phyloP scores from a whole-genome alignment of 495 filamentous ascomycete genomes.

The Podospora sp. region DNA sequence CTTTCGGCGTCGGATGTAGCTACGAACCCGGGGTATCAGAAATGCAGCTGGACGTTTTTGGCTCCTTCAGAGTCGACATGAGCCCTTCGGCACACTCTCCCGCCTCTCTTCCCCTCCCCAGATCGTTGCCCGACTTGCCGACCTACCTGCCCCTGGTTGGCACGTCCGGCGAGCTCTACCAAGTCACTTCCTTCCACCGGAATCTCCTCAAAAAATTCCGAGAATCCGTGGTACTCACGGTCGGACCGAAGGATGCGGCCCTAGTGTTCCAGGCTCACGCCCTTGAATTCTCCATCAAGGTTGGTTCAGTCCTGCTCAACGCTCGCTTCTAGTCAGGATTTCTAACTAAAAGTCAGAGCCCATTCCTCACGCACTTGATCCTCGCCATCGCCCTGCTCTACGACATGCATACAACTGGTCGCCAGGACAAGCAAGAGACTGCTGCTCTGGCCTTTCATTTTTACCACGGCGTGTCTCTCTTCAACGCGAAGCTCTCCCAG shows the following conservation, averaged over 20 bases:
- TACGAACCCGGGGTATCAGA: slow-evolving; percentile 9
- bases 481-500: neutral
- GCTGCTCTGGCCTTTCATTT: slow-evolving; percentile 12
- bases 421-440: neutral
- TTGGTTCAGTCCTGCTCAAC: neutral
- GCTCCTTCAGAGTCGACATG: slow-evolving; percentile 4
- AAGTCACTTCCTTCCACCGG: neutral
- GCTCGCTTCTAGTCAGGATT: neutral
- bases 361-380: slow-evolving; percentile 5
- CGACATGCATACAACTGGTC: neutral
- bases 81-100: no score
- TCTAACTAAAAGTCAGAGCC: slow-evolving; percentile 3
- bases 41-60: slow-evolving; percentile 8
- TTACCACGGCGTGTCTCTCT: slow-evolving; percentile 6
- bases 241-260: neutral
- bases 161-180: neutral
- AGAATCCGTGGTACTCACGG: neutral
- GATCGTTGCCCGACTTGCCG: neutral
- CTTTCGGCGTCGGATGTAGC: slow-evolving; percentile 8
- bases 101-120: neutral
- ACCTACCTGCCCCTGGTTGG: slow-evolving; percentile 1
- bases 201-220: neutral
- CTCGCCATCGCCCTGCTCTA: neutral
- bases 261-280: neutral
- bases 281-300: neutral